Evolutionary conservation across 148 eudicot species (phyloP).

Genomic region (Tetragonia tetragonoides): DNA sequence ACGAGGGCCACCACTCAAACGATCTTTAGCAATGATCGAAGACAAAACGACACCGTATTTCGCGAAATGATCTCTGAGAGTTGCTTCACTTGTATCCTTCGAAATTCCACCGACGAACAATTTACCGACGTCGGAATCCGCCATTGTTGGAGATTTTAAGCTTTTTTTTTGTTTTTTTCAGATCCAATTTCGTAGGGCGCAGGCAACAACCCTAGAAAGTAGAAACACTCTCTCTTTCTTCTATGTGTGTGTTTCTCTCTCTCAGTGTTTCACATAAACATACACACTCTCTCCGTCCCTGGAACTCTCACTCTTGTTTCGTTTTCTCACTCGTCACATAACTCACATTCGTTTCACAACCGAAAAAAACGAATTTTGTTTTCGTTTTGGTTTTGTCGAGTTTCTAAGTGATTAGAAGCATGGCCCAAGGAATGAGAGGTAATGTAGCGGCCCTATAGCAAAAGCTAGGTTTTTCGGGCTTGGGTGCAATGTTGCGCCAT

Average conservation of each 20-base stretch:
- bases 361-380: too few species aligned
- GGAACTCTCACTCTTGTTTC: not conserved
- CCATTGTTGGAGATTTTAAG: conserved; percentile 35
- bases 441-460: too few species aligned
- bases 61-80: conserved; percentile 45
- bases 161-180: not conserved
- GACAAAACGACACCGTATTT: conserved; percentile 54
- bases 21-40: conserved; percentile 57
- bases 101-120: conserved; percentile 80
- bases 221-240: too few species aligned
- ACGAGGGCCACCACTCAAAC: conserved; percentile 48
- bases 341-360: too few species aligned
- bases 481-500: too few species aligned
- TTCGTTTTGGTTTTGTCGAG: too few species aligned
- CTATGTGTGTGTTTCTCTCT: too few species aligned
- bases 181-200: conserved; percentile 2
- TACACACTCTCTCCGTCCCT: not conserved
- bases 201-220: too few species aligned
- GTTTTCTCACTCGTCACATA: not conserved
- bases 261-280: not conserved
- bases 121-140: conserved; percentile 56
- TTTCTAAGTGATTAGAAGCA: too few species aligned
- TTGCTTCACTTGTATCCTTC: conserved; percentile 48
- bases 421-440: too few species aligned
- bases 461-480: too few species aligned